Evolutionary conservation across 768 basidiomycete genomes (phyloP).

Genomic region (Leccinum uliginosum): DNA sequence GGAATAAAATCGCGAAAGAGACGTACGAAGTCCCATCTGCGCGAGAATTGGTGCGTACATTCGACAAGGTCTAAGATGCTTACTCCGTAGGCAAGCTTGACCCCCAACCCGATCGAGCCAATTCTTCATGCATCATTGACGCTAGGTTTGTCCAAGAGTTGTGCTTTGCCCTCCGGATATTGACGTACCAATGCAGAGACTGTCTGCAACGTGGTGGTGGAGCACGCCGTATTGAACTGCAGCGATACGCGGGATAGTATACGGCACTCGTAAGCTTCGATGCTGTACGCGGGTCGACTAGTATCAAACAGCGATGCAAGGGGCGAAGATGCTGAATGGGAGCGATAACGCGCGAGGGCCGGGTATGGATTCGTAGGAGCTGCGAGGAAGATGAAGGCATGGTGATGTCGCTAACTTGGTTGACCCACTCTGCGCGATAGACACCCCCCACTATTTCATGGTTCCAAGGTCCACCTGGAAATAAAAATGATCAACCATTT

Average conservation of each 20-base stretch:
- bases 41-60: neutral
- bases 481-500: neutral
- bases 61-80: constrained; percentile 19
- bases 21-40: constrained; percentile 54
- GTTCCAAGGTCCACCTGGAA: constrained; percentile 48
- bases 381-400: constrained; percentile 15
- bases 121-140: constrained; percentile 30
- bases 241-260: constrained; percentile 52
- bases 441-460: constrained; percentile 51
- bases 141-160: constrained; percentile 4
- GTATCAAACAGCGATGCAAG: constrained; percentile 61
- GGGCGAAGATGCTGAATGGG: constrained; percentile 61
- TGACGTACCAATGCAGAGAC: constrained; percentile 53
- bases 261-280: constrained; percentile 60
- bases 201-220: constrained; percentile 49
- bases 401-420: neutral
- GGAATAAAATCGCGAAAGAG: neutral
- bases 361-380: constrained; percentile 36
- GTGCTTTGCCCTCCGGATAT: constrained; percentile 1
- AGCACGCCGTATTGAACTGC: constrained; percentile 40
- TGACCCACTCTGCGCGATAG: constrained; percentile 48
- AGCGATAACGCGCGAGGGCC: constrained; percentile 56
- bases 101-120: constrained; percentile 58
- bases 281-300: constrained; percentile 40
- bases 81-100: constrained; percentile 58